Conservation (phyloP, 306 rosid genomes). For the Inga laurina region DNA sequence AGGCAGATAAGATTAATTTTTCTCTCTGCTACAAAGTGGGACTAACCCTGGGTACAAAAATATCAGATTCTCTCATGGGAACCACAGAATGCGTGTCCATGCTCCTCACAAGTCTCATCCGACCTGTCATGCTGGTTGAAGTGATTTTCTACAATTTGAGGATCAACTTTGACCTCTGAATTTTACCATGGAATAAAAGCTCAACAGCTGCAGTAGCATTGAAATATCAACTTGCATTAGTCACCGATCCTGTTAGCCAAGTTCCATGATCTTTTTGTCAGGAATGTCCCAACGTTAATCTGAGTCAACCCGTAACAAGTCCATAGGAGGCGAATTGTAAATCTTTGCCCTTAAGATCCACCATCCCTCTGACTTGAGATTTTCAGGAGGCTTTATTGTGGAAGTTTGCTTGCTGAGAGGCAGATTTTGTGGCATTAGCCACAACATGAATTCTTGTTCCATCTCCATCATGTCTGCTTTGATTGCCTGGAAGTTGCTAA, state of each 20-base stretch:
- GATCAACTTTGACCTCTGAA: neutral
- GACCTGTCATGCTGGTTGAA: neutral
- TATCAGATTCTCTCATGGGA: neutral
- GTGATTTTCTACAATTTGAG: neutral
- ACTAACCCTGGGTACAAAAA: neutral
- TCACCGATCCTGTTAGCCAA: neutral
- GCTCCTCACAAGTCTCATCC: neutral
- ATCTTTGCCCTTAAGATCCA: slow-evolving; percentile 14
- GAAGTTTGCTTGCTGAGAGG: slow-evolving; percentile 25
- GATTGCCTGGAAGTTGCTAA: slow-evolving; percentile 17
- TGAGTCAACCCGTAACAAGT: neutral
- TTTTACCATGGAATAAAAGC: neutral
- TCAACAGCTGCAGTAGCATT: neutral
- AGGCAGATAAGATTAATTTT: neutral
- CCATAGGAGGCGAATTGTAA: neutral
- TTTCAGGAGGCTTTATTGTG: neutral
- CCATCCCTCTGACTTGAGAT: neutral
- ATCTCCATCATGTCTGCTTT: slow-evolving; percentile 15
- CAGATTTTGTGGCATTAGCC: neutral
- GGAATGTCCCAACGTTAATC: neutral
- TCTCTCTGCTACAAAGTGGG: neutral
- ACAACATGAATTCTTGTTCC: slow-evolving; percentile 8
- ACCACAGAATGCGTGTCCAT: neutral
- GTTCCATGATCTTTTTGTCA: neutral
- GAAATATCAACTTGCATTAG: neutral